Base-by-base conservation (phyloP, 306 rosid genomes). In the Parietaria judaica region DNA sequence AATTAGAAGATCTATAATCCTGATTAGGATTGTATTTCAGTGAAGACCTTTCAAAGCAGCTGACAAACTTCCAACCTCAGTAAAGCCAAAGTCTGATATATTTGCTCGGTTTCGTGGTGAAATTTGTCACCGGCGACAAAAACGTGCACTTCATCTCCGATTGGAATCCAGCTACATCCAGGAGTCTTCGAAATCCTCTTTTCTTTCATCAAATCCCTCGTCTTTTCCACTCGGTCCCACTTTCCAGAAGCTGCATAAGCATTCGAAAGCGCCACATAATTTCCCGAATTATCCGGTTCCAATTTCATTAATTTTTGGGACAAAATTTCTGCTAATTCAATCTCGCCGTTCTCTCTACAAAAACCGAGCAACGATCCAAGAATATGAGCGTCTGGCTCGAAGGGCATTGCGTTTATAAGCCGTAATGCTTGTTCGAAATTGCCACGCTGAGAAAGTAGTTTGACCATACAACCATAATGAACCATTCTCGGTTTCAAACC, bases 81-180 rank as follows among this genome's bases (percentile, higher is more conserved):
- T 44, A 83, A 61, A 54, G 73, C 65, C 80, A 83, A 69, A n/a
- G 65, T 67, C 67, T 8, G 44, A 66, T 73, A 78, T 67, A 91
- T 78, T 56, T 83, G 73, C 55, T 73, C 75, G n/a, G 74, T 77
- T 41, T 81, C 71, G 51, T 83, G 79, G 60, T 85, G 96, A 61
- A 89, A 87, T 64, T 75, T 74, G 68, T 84, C 89, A 14, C 92
- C 79, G 11, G 95, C 86, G 56, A 80, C 76, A 77, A 85, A 87
- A 14, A 76, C 78, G 53, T 83, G 82, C 47, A 72, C 65, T 69
- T 76, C 82, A 64, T 77, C 83, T 68, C 82, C 89, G 69, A 80
- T 71, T 81, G 87, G 86, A 78, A 87, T 77, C 95, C 96, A 83
- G 76, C 96, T 81, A 72, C 89, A 79, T 39, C 95, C 95, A 23